phyloP scores from a whole-genome alignment of 2,329 filamentous ascomycete genomes.

The Scolecobasidium constrictum region DNA sequence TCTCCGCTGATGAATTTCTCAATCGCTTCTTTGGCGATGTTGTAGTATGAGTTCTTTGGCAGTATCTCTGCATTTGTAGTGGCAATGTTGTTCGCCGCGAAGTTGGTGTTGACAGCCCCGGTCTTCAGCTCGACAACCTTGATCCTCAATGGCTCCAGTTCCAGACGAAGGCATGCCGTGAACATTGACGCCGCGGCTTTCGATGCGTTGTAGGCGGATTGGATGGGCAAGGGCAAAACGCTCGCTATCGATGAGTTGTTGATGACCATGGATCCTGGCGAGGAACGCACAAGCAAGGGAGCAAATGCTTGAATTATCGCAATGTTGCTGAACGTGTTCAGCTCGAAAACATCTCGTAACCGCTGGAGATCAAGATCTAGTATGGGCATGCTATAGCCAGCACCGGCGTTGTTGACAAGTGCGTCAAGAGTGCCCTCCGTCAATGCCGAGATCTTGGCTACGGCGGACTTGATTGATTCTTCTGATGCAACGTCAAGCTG shows the following conservation, averaged over 20 bases:
- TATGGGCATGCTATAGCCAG: slow-evolving; percentile 17
- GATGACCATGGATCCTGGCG: slow-evolving; percentile 24
- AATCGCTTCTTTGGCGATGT: slow-evolving; percentile 6
- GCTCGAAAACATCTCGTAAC: slow-evolving; percentile 22
- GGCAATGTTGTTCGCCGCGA: slow-evolving; percentile 4
- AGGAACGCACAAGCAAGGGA: slow-evolving; percentile 13
- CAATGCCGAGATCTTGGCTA: neutral
- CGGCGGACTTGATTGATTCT: slow-evolving; percentile 16
- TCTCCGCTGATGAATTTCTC: slow-evolving; percentile 5
- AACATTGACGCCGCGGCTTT: slow-evolving; percentile 26
- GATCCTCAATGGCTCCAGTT: slow-evolving; percentile 16
- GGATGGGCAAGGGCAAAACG: slow-evolving; percentile 20
- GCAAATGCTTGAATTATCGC: slow-evolving; percentile 25
- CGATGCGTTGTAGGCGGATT: slow-evolving; percentile 17
- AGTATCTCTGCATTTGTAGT: neutral
- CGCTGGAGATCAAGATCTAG: slow-evolving; percentile 20
- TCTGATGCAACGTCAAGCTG: slow-evolving; percentile 22
- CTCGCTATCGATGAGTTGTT: slow-evolving; percentile 27
- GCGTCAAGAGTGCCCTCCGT: slow-evolving; percentile 7
- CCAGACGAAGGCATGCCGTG: slow-evolving; percentile 15
- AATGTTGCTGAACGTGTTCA: slow-evolving; percentile 25
- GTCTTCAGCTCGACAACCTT: slow-evolving; percentile 16
- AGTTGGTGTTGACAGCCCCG: slow-evolving; percentile 12
- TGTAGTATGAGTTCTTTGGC: slow-evolving; percentile 8
- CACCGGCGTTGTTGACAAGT: slow-evolving; percentile 10